phyloP scores from a whole-genome alignment of 305 asterid species.

The Andrographis paniculata region DNA sequence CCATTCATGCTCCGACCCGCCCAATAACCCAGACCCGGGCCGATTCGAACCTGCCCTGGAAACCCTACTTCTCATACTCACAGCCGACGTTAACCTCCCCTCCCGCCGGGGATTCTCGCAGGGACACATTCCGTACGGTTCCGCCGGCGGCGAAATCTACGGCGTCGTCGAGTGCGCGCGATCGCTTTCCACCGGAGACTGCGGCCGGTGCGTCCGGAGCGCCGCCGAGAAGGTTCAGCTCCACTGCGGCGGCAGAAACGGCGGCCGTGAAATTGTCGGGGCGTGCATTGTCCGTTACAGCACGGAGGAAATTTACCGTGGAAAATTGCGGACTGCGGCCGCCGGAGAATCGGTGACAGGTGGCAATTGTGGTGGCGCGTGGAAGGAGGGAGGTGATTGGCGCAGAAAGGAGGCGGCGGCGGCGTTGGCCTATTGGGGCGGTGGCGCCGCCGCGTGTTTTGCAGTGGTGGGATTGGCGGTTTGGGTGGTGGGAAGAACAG shows the following conservation, averaged over 20 bases:
- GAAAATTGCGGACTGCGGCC: background rate
- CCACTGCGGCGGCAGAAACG: constrained; percentile 14
- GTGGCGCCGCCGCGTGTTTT: constrained; percentile 16
- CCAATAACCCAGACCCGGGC: constrained; percentile 6
- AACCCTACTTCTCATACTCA: constrained; percentile 15
- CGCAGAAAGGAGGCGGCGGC: background rate
- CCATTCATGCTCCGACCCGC: constrained; percentile 15
- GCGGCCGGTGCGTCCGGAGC: constrained; percentile 6
- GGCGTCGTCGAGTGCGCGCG: constrained; percentile 19
- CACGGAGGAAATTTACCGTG: constrained; percentile 6
- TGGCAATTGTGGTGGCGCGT: background rate
- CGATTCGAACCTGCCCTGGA: constrained; percentile 11
- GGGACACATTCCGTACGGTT: background rate
- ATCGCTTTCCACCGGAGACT: constrained; percentile 13
- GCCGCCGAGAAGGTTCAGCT: constrained; percentile 6
- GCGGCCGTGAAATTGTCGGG: constrained; percentile 5
- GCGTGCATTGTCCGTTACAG: constrained; percentile 14
- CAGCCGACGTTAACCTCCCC: constrained; percentile 11
- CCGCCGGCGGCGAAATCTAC: background rate
- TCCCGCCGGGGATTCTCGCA: constrained; percentile 16
- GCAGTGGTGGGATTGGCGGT: constrained; percentile 9
- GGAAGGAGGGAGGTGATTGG: constrained; percentile 13
- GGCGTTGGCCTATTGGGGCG: constrained; percentile 15
- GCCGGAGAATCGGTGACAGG: no score
- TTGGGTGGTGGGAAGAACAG: constrained; percentile 6